Conservation (phyloP, 345 rosid genomes). For the Mangifera indica region DNA sequence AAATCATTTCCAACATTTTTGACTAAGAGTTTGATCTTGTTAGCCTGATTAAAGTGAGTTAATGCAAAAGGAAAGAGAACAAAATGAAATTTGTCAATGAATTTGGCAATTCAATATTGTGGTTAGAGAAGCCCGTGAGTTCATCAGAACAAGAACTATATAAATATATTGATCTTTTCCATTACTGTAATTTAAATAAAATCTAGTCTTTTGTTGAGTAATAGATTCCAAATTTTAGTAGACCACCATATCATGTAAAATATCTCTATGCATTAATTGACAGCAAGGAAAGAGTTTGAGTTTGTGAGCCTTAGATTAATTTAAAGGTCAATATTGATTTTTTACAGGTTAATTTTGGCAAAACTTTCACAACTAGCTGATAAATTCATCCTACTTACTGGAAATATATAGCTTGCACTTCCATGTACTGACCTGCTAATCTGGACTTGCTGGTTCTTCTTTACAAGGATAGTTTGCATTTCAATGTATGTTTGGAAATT, state of each 20-base stretch:
- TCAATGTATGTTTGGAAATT: background rate
- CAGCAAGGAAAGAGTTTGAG: background rate
- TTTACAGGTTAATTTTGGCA: background rate
- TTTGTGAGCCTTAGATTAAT: background rate
- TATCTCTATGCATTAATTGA: background rate
- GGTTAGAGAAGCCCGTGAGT: background rate
- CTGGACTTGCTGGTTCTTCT: background rate
- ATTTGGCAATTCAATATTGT: background rate
- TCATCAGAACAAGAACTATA: background rate
- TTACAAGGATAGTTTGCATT: background rate
- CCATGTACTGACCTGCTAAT: background rate
- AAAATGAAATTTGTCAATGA: background rate
- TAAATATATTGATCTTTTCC: background rate
- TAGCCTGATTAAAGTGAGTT: conserved; percentile 2
- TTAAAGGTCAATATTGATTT: background rate
- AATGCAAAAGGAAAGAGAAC: background rate
- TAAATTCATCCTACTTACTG: background rate
- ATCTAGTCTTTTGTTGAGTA: too few species aligned
- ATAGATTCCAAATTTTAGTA: background rate
- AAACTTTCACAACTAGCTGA: background rate
- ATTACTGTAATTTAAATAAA: background rate
- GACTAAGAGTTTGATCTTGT: background rate
- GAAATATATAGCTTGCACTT: background rate
- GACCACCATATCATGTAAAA: background rate
- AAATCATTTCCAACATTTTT: background rate